Conservation (phyloP, 495 filamentous ascomycete species). For the Aspergillus olivimuriae region DNA sequence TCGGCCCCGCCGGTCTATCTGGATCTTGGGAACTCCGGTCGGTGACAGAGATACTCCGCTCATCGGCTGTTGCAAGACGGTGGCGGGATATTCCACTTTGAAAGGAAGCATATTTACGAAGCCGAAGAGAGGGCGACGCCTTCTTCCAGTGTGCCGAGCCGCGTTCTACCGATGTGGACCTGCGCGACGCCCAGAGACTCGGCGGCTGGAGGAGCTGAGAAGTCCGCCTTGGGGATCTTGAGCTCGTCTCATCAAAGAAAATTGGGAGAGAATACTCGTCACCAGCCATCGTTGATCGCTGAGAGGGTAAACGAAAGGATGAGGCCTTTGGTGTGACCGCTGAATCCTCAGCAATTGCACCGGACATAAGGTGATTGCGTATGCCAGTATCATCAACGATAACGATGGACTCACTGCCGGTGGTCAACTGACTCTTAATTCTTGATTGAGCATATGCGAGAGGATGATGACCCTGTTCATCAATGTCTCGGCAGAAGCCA, state of each 20-base stretch:
- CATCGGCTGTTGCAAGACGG: constrained; percentile 53
- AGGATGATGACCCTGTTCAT: constrained; percentile 3
- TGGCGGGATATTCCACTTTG: constrained; percentile 62
- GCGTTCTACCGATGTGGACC: constrained; percentile 30
- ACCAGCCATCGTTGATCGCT: constrained; percentile 19
- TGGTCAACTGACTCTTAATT: constrained; percentile 57
- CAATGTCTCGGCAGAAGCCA: constrained; percentile 1
- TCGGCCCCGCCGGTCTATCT: constrained; percentile 38
- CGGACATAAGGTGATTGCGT: constrained; percentile 31
- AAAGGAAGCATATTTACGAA: constrained; percentile 65
- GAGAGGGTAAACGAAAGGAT: constrained; percentile 16
- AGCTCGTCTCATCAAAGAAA: constrained; percentile 24
- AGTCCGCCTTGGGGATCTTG: constrained; percentile 7
- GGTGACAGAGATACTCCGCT: constrained; percentile 47
- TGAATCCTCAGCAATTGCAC: constrained; percentile 19
- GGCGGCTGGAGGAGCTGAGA: constrained; percentile 15
- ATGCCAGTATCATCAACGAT: constrained; percentile 63
- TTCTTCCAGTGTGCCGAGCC: constrained; percentile 21
- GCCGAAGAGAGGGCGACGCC: constrained; percentile 30
- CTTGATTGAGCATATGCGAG: constrained; percentile 17
- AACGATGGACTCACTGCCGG: constrained; percentile 78
- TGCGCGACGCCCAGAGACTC: constrained; percentile 15
- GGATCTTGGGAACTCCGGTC: constrained; percentile 29
- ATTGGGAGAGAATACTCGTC: constrained; percentile 29
- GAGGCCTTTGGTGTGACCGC: constrained; percentile 11